A percentile compares a stretch with the other conserved stretches of the same genome.
Conservation (phyloP, 2,329 filamentous ascomycete species). For the Aureobasidium sp. region DNA sequence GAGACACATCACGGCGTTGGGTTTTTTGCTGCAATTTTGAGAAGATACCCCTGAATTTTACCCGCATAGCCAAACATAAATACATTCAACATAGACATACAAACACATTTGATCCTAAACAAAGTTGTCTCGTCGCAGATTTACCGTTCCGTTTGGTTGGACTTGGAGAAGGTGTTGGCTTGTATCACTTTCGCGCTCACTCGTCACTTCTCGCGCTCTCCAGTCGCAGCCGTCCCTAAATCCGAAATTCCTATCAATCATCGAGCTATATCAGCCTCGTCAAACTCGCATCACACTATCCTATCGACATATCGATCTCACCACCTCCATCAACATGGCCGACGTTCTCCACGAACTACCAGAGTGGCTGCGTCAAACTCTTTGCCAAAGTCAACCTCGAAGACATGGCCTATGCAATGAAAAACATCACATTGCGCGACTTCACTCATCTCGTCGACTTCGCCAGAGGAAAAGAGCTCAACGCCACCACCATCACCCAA, state of each 20-base stretch:
- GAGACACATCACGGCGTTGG: not conserved
- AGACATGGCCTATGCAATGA: not conserved
- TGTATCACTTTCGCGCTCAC: not conserved
- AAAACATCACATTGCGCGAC: not conserved
- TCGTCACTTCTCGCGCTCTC: not conserved
- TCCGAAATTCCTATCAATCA: too few relatives aligned
- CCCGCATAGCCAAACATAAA: not conserved
- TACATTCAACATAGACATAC: slow-evolving; percentile 6
- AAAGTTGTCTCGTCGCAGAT: not conserved
- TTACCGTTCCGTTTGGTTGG: not conserved
- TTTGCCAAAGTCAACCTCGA: not conserved
- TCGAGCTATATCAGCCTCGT: too few relatives aligned
- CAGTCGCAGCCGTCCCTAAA: too few relatives aligned
- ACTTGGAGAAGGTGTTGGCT: too few relatives aligned
- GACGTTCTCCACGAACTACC: not conserved
- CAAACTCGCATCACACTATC: too few relatives aligned
- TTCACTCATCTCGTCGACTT: not conserved
- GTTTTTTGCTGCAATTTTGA: not conserved
- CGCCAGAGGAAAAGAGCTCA: not conserved
- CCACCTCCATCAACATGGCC: not conserved
- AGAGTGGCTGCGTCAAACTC: not conserved
- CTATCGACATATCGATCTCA: not conserved
- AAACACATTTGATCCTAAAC: not conserved
- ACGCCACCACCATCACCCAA: not conserved
- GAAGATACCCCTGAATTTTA: slow-evolving; percentile 4